These are phyloP conservation scores for Saccharomycopsis babjevae DNA, from an alignment of 805 yeast genomes.

Conservation along the genomic window DNA sequence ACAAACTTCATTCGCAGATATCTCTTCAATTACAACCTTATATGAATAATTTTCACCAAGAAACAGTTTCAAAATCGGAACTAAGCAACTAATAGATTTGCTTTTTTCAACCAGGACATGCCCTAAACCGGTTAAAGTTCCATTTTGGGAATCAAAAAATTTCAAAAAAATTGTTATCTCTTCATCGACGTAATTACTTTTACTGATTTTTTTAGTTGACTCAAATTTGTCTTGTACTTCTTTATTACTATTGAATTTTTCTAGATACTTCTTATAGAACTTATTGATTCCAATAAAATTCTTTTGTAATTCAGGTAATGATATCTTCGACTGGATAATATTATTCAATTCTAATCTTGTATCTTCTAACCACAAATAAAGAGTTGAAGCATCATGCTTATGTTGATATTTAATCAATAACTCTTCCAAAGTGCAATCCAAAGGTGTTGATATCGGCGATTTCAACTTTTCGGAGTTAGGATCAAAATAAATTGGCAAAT, in stretches of 20 bases:
- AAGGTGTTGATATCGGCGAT: background rate
- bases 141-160: constrained; percentile 48
- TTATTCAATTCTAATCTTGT: constrained; percentile 17
- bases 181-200: constrained; percentile 18
- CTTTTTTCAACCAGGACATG: constrained; percentile 44
- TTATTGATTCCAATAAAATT: constrained; percentile 10
- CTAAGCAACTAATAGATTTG: constrained; percentile 32
- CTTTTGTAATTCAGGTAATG: constrained; percentile 6
- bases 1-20: constrained; percentile 27
- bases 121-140: constrained; percentile 54
- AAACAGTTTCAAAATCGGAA: constrained; percentile 31
- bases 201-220: background rate
- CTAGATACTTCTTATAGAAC: constrained; percentile 1
- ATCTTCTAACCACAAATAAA: constrained; percentile 63
- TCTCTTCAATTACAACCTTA: background rate
- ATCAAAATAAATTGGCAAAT: constrained; percentile 27
- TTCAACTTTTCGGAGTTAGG: background rate
- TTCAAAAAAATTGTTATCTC: constrained; percentile 43
- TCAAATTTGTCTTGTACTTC: background rate
- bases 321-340: constrained; percentile 1
- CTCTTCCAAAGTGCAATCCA: constrained; percentile 19
- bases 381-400: constrained; percentile 18
- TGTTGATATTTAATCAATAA: constrained; percentile 12
- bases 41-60: constrained; percentile 28
- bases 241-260: background rate